Evolutionary conservation across 768 basidiomycete species (phyloP).

Genomic region (Cystoderma amianthinum): DNA sequence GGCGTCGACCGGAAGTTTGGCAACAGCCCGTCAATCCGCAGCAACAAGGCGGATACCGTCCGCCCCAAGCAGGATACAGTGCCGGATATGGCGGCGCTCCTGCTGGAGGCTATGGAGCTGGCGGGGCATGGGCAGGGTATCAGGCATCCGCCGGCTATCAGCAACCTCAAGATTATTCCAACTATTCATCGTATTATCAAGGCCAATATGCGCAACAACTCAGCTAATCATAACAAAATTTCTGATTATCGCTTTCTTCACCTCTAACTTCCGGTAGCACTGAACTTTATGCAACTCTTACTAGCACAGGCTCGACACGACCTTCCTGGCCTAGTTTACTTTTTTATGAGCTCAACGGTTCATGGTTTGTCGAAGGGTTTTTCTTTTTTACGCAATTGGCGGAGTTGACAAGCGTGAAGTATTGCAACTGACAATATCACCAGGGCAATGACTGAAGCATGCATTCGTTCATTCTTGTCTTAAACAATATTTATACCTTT

Average conservation of each 20-base stretch:
- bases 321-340: neutral
- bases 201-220: constrained; percentile 81
- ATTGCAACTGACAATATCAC: too few relatives aligned
- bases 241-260: constrained; percentile 18
- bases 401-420: neutral
- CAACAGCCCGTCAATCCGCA: constrained; percentile 45
- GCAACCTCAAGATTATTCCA: constrained; percentile 68
- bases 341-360: neutral
- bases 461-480: too few relatives aligned
- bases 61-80: constrained; percentile 54
- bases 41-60: constrained; percentile 60
- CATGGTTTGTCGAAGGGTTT: neutral
- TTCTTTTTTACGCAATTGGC: neutral
- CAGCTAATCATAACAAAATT: constrained; percentile 21
- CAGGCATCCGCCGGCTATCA: constrained; percentile 36
- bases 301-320: constrained; percentile 12
- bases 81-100: constrained; percentile 34
- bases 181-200: constrained; percentile 85
- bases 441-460: too few relatives aligned
- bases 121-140: constrained; percentile 43
- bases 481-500: too few relatives aligned
- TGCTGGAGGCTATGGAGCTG: constrained; percentile 33
- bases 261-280: constrained; percentile 38
- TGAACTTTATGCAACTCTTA: constrained; percentile 25
- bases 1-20: constrained; percentile 90